A percentile compares a stretch with the other conserved stretches of the same genome.
phyloP scores from a whole-genome alignment of 805 yeast species.

The Barnettozyma wickerhamii region DNA sequence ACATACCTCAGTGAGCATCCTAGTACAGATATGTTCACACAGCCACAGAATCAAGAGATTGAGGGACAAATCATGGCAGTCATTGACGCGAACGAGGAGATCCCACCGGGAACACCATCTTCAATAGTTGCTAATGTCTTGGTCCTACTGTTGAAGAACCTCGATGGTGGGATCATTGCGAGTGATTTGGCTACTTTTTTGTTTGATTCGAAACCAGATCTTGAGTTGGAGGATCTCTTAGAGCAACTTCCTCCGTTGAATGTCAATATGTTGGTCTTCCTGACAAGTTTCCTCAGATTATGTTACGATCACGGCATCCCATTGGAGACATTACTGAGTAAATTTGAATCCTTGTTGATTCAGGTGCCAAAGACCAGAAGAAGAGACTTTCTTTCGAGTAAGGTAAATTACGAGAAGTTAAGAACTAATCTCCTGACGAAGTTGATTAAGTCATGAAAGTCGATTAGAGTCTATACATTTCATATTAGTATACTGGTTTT shows the following conservation, averaged over 20 bases:
- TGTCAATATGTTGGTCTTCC: constrained; percentile 37
- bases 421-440: constrained; percentile 29
- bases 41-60: constrained; percentile 16
- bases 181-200: constrained; percentile 26
- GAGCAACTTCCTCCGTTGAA: constrained; percentile 38
- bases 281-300: constrained; percentile 34
- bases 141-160: constrained; percentile 27
- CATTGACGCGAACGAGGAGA: constrained; percentile 21
- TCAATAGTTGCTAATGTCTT: constrained; percentile 27
- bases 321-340: constrained; percentile 16
- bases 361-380: constrained; percentile 27
- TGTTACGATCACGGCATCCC: constrained; percentile 23
- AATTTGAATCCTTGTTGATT: constrained; percentile 30
- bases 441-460: constrained; percentile 19
- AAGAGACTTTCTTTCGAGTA: constrained; percentile 22
- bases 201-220: constrained; percentile 21
- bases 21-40: constrained; percentile 25
- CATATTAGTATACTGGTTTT: background rate
- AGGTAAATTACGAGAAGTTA: constrained; percentile 25
- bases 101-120: constrained; percentile 20
- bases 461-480: background rate
- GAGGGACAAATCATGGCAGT: constrained; percentile 19
- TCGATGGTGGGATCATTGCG: constrained; percentile 40
- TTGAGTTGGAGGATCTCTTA: constrained; percentile 29
- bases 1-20: constrained; percentile 26